phyloP scores from a whole-genome alignment of 495 filamentous ascomycete species.

The Daldinia childiae region DNA sequence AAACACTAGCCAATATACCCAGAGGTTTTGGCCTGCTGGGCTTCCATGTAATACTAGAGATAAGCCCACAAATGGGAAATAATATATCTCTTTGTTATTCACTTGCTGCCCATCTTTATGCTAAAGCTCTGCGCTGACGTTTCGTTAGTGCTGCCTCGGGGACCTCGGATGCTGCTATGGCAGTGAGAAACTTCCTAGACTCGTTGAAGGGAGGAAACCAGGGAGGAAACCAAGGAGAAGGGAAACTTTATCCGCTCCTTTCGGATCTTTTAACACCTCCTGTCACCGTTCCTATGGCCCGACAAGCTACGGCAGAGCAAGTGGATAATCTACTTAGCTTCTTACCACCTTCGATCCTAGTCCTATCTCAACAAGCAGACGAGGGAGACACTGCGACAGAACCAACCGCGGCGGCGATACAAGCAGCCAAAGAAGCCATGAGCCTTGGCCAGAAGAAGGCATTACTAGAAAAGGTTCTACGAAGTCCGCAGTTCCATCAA shows the following conservation, averaged over 20 bases:
- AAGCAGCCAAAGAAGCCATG: slow-evolving; percentile 78
- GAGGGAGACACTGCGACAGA: slow-evolving; percentile 59
- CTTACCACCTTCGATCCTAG: slow-evolving; percentile 72
- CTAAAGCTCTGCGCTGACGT: slow-evolving; percentile 46
- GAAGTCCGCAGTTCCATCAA: slow-evolving; percentile 90
- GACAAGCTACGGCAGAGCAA: slow-evolving; percentile 67
- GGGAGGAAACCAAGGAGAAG: slow-evolving; percentile 51
- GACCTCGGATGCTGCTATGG: slow-evolving; percentile 65
- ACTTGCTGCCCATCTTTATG: slow-evolving; percentile 6
- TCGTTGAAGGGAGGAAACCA: slow-evolving; percentile 73
- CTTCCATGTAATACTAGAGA: slow-evolving; percentile 47
- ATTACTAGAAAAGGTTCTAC: slow-evolving; percentile 82
- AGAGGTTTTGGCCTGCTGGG: slow-evolving; percentile 10
- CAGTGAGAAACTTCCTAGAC: slow-evolving; percentile 86
- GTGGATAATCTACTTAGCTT: slow-evolving; percentile 79
- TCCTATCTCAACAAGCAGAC: slow-evolving; percentile 74
- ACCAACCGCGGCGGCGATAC: slow-evolving; percentile 69
- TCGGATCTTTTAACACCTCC: slow-evolving; percentile 83
- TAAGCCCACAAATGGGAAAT: slow-evolving; percentile 41
- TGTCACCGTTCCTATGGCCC: slow-evolving; percentile 78
- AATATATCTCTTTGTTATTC: slow-evolving; percentile 28
- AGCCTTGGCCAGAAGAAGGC: slow-evolving; percentile 80
- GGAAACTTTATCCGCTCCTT: slow-evolving; percentile 81
- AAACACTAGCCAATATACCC: slow-evolving; percentile 20
- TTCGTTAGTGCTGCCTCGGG: slow-evolving; percentile 54